Conservation (phyloP, 1,139 yeast species). For the Kurtzmaniella natalensis region DNA sequence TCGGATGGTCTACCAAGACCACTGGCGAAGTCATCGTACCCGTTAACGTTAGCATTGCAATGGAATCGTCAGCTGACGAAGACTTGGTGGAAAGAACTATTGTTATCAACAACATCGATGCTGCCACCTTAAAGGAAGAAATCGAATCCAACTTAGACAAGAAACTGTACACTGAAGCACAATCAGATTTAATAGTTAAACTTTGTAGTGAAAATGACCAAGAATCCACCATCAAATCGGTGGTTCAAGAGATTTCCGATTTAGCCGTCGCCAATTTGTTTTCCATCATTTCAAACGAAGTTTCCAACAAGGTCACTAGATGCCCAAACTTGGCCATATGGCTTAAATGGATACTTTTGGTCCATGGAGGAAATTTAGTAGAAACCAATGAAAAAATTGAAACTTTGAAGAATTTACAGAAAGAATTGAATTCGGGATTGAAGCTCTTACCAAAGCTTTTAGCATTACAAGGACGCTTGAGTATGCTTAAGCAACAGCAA, state of each 20-base stretch:
- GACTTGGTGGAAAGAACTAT: not conserved
- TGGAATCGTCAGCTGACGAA: constrained; percentile 2
- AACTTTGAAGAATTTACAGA: constrained; percentile 28
- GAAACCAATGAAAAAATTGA: constrained; percentile 27
- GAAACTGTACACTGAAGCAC: constrained; percentile 1
- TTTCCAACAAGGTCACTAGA: constrained; percentile 32
- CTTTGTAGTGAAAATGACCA: constrained; percentile 34
- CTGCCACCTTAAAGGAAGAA: not conserved
- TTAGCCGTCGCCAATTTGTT: constrained; percentile 25
- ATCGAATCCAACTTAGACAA: not conserved
- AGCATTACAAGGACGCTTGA: constrained; percentile 42
- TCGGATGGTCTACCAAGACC: constrained; percentile 17
- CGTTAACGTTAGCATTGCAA: constrained; percentile 12
- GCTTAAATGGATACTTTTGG: constrained; percentile 47
- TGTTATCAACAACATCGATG: not conserved
- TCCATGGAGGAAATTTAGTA: constrained; percentile 41
- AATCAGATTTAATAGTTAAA: constrained; percentile 12
- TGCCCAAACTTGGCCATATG: constrained; percentile 34
- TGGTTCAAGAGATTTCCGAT: constrained; percentile 16
- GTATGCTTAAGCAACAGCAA: constrained; percentile 37
- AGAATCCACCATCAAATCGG: constrained; percentile 30
- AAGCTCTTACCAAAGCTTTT: constrained; percentile 35
- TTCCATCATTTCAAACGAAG: constrained; percentile 26
- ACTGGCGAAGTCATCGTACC: constrained; percentile 15
- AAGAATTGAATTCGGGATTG: constrained; percentile 26